These are phyloP conservation scores for Leccinum obscurum DNA, from an alignment of 768 basidiomycete genomes.

Conservation along the genomic window DNA sequence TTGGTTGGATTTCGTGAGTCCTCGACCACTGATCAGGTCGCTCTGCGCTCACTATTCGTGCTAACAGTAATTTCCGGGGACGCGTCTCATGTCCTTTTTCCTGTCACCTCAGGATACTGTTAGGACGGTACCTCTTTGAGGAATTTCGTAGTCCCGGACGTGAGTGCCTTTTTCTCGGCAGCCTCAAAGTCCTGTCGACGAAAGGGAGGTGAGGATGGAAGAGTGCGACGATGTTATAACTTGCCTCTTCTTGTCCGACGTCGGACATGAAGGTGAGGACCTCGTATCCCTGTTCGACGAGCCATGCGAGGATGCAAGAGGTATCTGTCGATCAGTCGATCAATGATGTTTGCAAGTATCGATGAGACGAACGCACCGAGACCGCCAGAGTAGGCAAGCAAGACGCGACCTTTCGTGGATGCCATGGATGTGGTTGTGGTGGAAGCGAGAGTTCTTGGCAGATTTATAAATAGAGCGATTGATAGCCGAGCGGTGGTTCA, in stretches of 20 bases:
- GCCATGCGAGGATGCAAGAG: slow-evolving; percentile 98
- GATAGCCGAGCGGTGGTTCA: too few species aligned
- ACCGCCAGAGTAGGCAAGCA: slow-evolving; percentile 97
- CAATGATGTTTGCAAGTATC: background rate
- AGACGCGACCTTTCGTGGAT: slow-evolving; percentile 71
- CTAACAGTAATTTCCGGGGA: too few species aligned
- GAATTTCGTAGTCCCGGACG: slow-evolving; percentile 95
- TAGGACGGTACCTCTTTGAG: slow-evolving; percentile 66
- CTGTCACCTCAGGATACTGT: background rate
- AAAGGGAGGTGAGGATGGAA: slow-evolving; percentile 1
- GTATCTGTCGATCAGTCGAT: slow-evolving; percentile 57
- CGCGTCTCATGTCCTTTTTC: slow-evolving; percentile 84
- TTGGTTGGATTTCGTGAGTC: too few species aligned
- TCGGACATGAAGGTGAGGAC: slow-evolving; percentile 97
- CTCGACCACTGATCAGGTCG: too few species aligned
- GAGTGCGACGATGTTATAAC: slow-evolving; percentile 5
- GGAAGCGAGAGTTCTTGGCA: background rate
- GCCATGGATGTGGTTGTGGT: slow-evolving; percentile 10
- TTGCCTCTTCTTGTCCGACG: slow-evolving; percentile 87
- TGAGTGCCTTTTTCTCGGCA: slow-evolving; percentile 84
- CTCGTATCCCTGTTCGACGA: slow-evolving; percentile 97
- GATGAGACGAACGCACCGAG: slow-evolving; percentile 61
- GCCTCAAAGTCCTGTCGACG: slow-evolving; percentile 82
- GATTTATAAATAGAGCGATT: background rate
- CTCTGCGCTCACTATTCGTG: too few species aligned